A percentile compares a stretch with the other conserved stretches of the same genome.
Evolutionary conservation across 345 rosid species (phyloP).

Genomic region (Lepidium didymum): DNA sequence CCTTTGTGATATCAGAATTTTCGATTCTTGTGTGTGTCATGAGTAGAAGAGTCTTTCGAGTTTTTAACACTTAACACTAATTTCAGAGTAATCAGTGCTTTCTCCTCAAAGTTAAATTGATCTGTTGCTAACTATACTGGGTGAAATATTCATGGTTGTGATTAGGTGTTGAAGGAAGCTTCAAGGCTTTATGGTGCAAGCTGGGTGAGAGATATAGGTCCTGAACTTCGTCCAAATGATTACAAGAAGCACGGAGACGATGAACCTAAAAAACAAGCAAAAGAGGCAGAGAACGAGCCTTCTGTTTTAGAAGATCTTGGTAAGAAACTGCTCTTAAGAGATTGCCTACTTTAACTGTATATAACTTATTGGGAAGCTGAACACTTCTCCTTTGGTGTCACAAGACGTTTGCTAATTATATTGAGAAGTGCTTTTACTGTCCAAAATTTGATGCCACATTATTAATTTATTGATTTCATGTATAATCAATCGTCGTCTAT

Average conservation of each 20-base stretch:
- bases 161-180: conserved; percentile 80
- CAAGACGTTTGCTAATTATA: background rate
- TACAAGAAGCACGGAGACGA: conserved; percentile 51
- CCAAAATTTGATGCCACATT: background rate
- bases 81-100: background rate
- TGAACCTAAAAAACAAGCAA: conserved; percentile 33
- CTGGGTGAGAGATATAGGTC: conserved; percentile 94
- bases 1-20: background rate
- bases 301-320: conserved; percentile 88
- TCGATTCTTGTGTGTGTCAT: background rate
- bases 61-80: background rate
- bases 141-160: conserved; percentile 1
- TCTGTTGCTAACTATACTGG: background rate
- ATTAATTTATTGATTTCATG: background rate
- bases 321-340: conserved; percentile 19
- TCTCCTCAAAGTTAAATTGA: background rate
- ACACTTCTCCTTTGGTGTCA: background rate
- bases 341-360: background rate
- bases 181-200: conserved; percentile 88
- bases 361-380: background rate
- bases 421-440: background rate
- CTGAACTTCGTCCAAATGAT: conserved; percentile 82
- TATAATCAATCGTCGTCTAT: background rate
- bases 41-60: background rate
- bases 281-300: conserved; percentile 45